A percentile compares a stretch with the other conserved stretches of the same genome.
These are phyloP conservation scores for Tarenaya hassleriana DNA, from an alignment of 345 rosid genomes.

Conservation along the genomic window DNA sequence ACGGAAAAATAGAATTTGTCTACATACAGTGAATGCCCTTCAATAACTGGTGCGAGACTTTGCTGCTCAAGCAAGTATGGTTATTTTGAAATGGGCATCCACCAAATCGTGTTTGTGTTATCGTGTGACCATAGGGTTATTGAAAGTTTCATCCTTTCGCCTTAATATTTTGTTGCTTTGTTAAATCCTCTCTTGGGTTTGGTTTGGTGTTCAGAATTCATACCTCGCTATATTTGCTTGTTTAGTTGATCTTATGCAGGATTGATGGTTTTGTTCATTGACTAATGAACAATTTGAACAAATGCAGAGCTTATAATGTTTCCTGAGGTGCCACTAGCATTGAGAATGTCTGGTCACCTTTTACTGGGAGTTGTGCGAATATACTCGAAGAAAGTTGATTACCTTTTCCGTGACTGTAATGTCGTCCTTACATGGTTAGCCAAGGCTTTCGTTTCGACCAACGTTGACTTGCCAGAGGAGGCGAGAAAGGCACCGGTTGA, in stretches of 20 bases:
- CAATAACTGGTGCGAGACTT: too few species aligned
- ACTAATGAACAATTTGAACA: background rate
- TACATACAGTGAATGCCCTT: too few species aligned
- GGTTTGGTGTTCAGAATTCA: too few species aligned
- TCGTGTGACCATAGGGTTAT: too few species aligned
- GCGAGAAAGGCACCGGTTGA: constrained; percentile 60
- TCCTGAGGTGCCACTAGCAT: constrained; percentile 69
- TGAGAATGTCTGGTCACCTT: constrained; percentile 81
- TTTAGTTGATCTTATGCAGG: constrained; percentile 2
- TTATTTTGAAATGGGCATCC: too few species aligned
- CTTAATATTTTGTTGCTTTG: too few species aligned
- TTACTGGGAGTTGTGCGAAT: constrained; percentile 85
- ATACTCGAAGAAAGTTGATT: constrained; percentile 83
- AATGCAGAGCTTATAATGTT: constrained; percentile 58
- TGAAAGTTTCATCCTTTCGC: too few species aligned
- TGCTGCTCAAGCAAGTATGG: too few species aligned
- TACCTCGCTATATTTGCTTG: too few species aligned
- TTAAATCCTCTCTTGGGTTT: too few species aligned
- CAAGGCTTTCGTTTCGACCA: constrained; percentile 44
- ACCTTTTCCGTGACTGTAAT: constrained; percentile 63
- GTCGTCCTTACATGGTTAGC: constrained; percentile 36
- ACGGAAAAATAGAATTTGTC: too few species aligned
- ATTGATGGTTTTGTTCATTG: constrained; percentile 12
- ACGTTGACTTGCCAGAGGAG: constrained; percentile 66
- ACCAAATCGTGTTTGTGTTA: too few species aligned